These are phyloP conservation scores for Russula foetens DNA, from an alignment of 768 basidiomycete genomes.

Conservation along the genomic window DNA sequence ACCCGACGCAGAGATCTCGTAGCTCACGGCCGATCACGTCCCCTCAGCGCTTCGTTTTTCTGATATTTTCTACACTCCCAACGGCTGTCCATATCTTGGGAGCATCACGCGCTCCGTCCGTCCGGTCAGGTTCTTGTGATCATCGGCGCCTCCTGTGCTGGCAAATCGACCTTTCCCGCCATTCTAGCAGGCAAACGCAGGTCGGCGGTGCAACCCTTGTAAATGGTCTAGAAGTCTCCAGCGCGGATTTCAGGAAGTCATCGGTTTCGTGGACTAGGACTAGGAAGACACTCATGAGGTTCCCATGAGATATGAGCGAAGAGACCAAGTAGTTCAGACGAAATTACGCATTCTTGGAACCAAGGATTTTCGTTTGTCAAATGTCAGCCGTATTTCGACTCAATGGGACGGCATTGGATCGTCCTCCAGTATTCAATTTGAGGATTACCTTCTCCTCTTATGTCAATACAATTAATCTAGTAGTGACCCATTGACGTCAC, in stretches of 20 bases:
- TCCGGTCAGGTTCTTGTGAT: constrained; percentile 92
- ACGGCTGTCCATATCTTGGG: constrained; percentile 59
- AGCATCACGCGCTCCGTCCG: constrained; percentile 74
- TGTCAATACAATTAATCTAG: too few relatives aligned
- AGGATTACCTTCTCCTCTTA: constrained; percentile 90
- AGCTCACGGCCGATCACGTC: constrained; percentile 89
- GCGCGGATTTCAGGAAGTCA: constrained; percentile 77
- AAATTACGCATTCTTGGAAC: constrained; percentile 89
- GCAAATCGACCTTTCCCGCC: constrained; percentile 94
- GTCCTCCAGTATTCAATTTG: constrained; percentile 94
- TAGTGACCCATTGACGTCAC: too few relatives aligned
- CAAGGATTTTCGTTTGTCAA: constrained; percentile 67
- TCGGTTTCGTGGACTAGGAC: constrained; percentile 95
- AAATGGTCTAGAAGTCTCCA: constrained; percentile 72
- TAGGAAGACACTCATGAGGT: constrained; percentile 91
- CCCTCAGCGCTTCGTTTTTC: constrained; percentile 86
- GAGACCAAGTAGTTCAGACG: constrained; percentile 95
- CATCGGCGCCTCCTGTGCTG: constrained; percentile 95
- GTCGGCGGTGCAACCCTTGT: constrained; percentile 72
- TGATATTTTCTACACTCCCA: constrained; percentile 78
- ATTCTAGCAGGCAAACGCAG: constrained; percentile 85
- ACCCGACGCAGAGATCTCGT: constrained; percentile 72
- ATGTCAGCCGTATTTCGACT: constrained; percentile 75
- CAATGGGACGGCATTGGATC: constrained; percentile 72
- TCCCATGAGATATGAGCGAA: constrained; percentile 91